Evolutionary conservation across 345 rosid genomes (phyloP), one percentile per base, ranked within the genome.

Genomic region (Brassica juncea): DNA sequence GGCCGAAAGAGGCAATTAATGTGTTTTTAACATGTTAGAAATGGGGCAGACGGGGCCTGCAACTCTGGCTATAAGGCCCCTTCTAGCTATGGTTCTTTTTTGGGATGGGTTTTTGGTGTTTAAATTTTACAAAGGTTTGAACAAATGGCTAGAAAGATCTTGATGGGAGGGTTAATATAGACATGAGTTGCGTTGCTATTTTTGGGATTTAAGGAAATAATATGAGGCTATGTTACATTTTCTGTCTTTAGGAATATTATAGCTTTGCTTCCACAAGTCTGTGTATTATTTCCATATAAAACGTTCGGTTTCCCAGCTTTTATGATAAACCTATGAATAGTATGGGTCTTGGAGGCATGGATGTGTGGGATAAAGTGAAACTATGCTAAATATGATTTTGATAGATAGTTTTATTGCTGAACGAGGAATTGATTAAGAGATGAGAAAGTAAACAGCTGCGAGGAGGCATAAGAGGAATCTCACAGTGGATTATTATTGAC

Each of bases 11-110:
- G 15, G 61, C 21, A 19, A 19, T 19, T 71, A 49, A 55, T 35
- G 39, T 71, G 37, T 70, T 49, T 35, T 35, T 16, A 15, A 28
- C 63, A 47, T 49, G 70, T 73, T 47, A 54, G 16, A 67, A 69
- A 54, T 30, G 65, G 71, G 70, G 79, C 70, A 61, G 75, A 37
- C 32, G 72, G 75, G 79, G 65, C 78, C 64, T 58, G 71, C 6
- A 68, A 63, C 79, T 21, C 12, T 75, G 76, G 80, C 76, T 70
- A 39, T 32, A 57, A 74, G 68, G 69, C 76, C 76, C 68, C 76
- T 75, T 64, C 54, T 74, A 14, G 37, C 83, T 74, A 66, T 80
- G 14, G 16, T 11, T 7, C 10, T 0, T 47, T 34, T 65, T 0
- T 44, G 15, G 15, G 52, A 34, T 6, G 37, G 4, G 28, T 12